phyloP scores from a whole-genome alignment of 192 early-diverging fungal species.

The Backusella parvicylindrica region DNA sequence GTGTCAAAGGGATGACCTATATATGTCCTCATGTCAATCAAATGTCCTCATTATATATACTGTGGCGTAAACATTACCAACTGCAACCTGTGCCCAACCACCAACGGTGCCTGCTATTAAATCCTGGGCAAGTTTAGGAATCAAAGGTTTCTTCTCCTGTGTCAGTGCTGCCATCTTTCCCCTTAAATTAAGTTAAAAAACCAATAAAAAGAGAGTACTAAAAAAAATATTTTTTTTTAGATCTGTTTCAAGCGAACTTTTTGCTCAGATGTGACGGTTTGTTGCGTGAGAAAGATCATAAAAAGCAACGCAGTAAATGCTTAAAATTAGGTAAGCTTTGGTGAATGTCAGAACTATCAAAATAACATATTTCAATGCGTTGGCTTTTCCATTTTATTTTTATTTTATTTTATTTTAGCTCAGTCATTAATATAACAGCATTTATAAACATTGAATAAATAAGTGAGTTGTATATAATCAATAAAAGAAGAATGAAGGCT shows the following conservation, averaged over 20 bases:
- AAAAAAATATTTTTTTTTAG: background rate
- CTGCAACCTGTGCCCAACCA: slow-evolving; percentile 69
- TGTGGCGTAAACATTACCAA: slow-evolving; percentile 36
- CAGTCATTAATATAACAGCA: background rate
- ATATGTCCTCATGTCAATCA: background rate
- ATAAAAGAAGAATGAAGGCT: background rate
- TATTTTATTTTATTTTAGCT: background rate
- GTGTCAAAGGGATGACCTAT: slow-evolving; percentile 60
- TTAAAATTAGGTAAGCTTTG: background rate
- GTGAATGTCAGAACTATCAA: background rate
- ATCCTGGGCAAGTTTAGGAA: slow-evolving; percentile 52
- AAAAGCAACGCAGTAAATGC: background rate
- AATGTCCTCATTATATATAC: background rate
- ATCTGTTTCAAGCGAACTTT: background rate
- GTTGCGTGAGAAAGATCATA: background rate
- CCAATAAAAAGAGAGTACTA: background rate
- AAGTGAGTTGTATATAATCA: too few relatives aligned
- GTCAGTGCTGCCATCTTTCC: slow-evolving; percentile 1
- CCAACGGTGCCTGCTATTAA: slow-evolving; percentile 60
- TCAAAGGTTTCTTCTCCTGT: slow-evolving; percentile 11
- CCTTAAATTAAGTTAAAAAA: background rate
- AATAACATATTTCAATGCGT: background rate
- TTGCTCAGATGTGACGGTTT: background rate
- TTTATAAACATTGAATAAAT: too few relatives aligned
- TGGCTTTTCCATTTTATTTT: background rate